phyloP scores from a whole-genome alignment of 73 alveolate species.

The Stentor coeruleus region DNA sequence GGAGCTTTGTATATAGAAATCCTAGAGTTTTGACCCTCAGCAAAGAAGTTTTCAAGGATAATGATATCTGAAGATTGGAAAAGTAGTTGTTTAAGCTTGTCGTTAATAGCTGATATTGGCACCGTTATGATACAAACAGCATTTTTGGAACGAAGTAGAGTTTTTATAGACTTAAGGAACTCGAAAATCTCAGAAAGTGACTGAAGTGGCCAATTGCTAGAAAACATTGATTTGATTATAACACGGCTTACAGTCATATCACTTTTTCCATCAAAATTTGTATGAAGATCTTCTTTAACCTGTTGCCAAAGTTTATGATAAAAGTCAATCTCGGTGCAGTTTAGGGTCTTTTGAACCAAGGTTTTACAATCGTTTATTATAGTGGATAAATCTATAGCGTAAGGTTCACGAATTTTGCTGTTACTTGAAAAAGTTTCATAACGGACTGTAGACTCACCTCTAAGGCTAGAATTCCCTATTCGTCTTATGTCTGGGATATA shows the following conservation, averaged over 20 bases:
- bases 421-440: constrained; percentile 2
- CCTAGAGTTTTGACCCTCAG: neutral
- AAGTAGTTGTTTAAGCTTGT: neutral
- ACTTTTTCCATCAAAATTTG: neutral
- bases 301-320: neutral
- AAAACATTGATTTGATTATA: neutral
- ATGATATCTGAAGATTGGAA: neutral
- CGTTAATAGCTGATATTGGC: neutral
- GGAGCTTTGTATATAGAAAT: neutral
- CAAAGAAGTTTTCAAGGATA: too few relatives aligned
- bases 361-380: neutral
- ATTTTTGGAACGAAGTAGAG: neutral
- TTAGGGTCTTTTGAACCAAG: neutral
- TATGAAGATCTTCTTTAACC: neutral
- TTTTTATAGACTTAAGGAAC: neutral
- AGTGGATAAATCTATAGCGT: neutral
- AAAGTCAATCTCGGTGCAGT: neutral
- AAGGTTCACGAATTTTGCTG: neutral
- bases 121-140: constrained; percentile 7
- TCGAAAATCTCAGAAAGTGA: constrained; percentile 7
- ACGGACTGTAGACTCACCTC: neutral
- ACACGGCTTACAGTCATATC: neutral
- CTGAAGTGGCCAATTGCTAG: neutral
- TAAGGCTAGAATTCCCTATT: neutral
- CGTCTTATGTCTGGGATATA: neutral